Conservation (phyloP, 73 alveolate genomes). For the Blepharisma japonicum region DNA sequence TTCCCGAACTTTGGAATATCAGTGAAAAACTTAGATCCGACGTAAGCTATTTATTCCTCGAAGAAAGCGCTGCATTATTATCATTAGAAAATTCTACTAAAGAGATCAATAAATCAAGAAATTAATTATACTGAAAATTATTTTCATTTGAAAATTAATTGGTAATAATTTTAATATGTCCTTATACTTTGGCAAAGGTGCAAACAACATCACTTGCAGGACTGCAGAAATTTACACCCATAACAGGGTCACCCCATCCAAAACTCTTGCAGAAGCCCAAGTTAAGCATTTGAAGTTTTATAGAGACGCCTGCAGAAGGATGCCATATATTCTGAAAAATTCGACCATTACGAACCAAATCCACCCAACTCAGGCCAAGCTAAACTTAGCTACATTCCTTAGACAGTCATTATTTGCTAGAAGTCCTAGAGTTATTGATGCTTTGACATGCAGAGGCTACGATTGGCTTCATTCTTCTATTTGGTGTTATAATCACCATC, state of each 20-base stretch:
- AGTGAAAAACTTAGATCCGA: too few relatives aligned
- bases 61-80: too few relatives aligned
- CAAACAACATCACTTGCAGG: slow-evolving; percentile 20
- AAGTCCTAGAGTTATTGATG: neutral
- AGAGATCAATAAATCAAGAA: too few relatives aligned
- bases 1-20: too few relatives aligned
- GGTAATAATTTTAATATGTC: too few relatives aligned
- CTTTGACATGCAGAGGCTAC: neutral
- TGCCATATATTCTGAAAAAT: neutral
- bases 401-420: neutral
- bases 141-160: too few relatives aligned
- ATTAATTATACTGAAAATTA: too few relatives aligned
- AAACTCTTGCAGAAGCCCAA: slow-evolving; percentile 17
- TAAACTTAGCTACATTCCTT: slow-evolving; percentile 8
- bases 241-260: neutral
- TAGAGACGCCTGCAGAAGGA: slow-evolving; percentile 21
- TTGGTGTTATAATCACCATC: slow-evolving; percentile 15
- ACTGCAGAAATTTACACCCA: neutral
- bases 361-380: neutral
- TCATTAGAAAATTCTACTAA: too few relatives aligned
- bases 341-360: slow-evolving; percentile 1
- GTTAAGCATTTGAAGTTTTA: neutral
- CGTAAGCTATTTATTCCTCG: too few relatives aligned
- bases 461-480: slow-evolving; percentile 4
- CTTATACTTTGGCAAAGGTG: slow-evolving; percentile 11